Evolutionary conservation across 306 rosid genomes (phyloP).

Genomic region (Potentilla sterilis): DNA sequence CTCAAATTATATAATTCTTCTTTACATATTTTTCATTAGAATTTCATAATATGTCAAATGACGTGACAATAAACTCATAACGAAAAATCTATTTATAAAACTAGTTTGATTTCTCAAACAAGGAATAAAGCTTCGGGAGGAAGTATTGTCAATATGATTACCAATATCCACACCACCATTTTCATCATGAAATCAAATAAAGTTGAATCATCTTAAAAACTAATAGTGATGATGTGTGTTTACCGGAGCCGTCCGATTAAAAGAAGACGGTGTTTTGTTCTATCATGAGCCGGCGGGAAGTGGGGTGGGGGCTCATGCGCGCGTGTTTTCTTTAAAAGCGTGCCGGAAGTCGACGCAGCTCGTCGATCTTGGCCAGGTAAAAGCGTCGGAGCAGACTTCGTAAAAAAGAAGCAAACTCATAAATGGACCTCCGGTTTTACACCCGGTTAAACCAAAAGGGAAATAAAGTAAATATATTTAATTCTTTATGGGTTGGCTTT

Average conservation of each 20-base stretch:
- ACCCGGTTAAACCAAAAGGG: not conserved
- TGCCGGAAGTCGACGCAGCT: constrained; percentile 27
- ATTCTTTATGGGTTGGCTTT: no score
- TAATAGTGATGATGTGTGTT: constrained; percentile 22
- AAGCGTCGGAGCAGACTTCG: constrained; percentile 2
- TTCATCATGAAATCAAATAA: constrained; percentile 11
- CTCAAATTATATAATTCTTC: no score
- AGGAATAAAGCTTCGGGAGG: not conserved
- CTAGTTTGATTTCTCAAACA: not conserved
- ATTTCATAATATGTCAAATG: not conserved
- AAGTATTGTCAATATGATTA: not conserved
- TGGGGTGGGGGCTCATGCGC: constrained; percentile 34
- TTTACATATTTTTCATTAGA: no score
- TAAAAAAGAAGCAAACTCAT: constrained; percentile 1
- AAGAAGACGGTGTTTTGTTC: not conserved
- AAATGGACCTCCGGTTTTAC: constrained; percentile 20
- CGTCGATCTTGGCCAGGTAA: not conserved
- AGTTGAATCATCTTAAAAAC: constrained; percentile 15
- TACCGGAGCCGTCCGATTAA: constrained; percentile 23
- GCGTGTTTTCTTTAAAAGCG: constrained; percentile 44
- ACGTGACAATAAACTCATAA: not conserved
- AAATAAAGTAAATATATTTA: no score
- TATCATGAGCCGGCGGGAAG: constrained; percentile 36
- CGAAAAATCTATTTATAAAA: not conserved
- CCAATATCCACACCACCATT: not conserved